These are phyloP conservation scores for Saccharomyces pastorianus DNA, from an alignment of 1,139 yeast species.

Conservation along the genomic window DNA sequence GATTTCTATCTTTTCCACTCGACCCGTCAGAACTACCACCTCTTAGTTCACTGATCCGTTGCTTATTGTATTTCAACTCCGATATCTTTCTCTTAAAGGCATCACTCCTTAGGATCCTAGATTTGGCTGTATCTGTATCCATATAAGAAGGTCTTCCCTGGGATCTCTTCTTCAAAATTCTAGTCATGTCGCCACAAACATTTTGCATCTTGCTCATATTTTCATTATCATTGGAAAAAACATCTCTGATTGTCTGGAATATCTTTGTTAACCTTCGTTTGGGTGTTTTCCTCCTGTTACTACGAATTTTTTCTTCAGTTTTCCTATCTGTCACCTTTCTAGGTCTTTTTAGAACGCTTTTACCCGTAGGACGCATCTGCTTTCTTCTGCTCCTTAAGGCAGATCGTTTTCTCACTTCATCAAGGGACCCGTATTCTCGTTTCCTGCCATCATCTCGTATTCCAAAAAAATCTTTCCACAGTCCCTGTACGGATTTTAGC, in stretches of 20 bases:
- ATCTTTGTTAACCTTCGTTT: constrained; percentile 2
- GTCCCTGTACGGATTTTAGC: constrained; percentile 11
- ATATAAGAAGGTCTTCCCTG: constrained; percentile 6
- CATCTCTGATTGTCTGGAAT: constrained; percentile 14
- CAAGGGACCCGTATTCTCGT: constrained; percentile 17
- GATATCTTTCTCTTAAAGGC: constrained; percentile 23
- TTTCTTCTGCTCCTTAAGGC: background rate
- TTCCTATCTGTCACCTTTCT: background rate
- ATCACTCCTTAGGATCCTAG: constrained; percentile 21
- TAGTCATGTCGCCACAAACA: constrained; percentile 14
- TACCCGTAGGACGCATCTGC: background rate
- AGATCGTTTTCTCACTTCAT: constrained; percentile 10
- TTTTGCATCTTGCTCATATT: constrained; percentile 18
- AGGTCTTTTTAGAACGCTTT: constrained; percentile 1
- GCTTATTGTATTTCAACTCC: constrained; percentile 25
- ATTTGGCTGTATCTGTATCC: constrained; percentile 7
- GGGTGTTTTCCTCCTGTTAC: background rate
- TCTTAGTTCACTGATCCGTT: constrained; percentile 21
- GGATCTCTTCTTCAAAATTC: constrained; percentile 6
- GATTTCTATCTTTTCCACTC: background rate
- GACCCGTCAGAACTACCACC: constrained; percentile 9
- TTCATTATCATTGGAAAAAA: constrained; percentile 20
- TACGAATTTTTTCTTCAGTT: background rate
- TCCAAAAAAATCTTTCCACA: constrained; percentile 8
- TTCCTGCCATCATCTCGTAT: constrained; percentile 17